phyloP scores from a whole-genome alignment of 139 green algal genomes.

The Picochlorum sp. region DNA sequence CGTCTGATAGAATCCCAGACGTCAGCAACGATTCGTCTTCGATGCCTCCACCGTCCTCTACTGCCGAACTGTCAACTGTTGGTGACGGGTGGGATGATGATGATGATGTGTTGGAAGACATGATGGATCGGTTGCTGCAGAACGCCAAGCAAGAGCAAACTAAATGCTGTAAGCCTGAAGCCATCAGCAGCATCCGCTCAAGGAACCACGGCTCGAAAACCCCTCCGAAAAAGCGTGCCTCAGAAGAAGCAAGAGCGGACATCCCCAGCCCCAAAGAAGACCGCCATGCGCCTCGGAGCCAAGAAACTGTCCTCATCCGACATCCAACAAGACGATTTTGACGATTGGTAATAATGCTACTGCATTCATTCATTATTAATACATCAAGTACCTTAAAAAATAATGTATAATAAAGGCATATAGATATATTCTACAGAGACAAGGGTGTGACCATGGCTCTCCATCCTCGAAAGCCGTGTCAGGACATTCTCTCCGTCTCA shows the following conservation, averaged over 20 bases:
- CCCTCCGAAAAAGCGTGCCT: not conserved
- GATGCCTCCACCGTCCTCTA: not conserved
- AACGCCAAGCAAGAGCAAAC: constrained; percentile 16
- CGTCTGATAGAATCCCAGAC: not conserved
- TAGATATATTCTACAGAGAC: not conserved
- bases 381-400: too few relatives aligned
- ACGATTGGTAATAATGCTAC: constrained; percentile 14
- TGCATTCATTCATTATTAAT: too few relatives aligned
- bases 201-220: not conserved
- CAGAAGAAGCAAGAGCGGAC: not conserved
- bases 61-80: not conserved
- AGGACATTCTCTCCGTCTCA: constrained; percentile 10
- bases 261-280: not conserved
- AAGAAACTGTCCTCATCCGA: constrained; percentile 11
- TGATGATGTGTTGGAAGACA: constrained; percentile 33
- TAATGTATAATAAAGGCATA: too few relatives aligned
- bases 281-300: constrained; percentile 30
- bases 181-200: not conserved
- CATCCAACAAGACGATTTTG: constrained; percentile 17
- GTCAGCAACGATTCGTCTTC: not conserved
- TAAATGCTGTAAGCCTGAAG: constrained; percentile 7
- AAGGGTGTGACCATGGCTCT: not conserved
- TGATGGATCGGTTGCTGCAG: constrained; percentile 13
- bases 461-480: constrained; percentile 26
- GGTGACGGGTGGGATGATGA: constrained; percentile 10